A percentile compares a stretch with the other conserved stretches of the same genome.
Evolutionary conservation across 2,329 filamentous ascomycete genomes (phyloP).

Genomic region (Aureobasidium melanogenum): DNA sequence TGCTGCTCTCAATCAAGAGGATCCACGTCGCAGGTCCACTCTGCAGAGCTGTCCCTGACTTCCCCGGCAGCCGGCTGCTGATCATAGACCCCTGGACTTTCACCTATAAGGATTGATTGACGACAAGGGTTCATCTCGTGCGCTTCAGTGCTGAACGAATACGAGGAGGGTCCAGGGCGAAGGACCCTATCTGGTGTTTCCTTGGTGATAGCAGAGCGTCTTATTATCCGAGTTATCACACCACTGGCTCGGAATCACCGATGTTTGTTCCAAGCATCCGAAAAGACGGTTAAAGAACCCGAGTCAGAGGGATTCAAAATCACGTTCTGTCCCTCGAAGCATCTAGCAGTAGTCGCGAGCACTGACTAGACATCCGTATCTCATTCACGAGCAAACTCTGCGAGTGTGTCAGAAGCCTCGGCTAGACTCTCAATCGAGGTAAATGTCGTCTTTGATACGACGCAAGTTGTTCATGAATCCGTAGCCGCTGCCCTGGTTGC

Average conservation of each 20-base stretch:
- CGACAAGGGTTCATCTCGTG: not conserved
- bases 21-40: too few species aligned
- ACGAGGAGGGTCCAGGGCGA: not conserved
- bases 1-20: not conserved
- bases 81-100: not conserved
- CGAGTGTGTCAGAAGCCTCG: too few species aligned
- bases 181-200: not conserved
- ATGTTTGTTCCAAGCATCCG: not conserved
- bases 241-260: not conserved
- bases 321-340: not conserved
- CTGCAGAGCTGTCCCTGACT: not conserved
- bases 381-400: too few species aligned
- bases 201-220: not conserved
- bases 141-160: not conserved
- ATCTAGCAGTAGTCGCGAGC: too few species aligned
- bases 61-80: not conserved
- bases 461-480: conserved; percentile 46
- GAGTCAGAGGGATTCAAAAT: not conserved
- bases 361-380: too few species aligned
- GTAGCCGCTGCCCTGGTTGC: conserved; percentile 34
- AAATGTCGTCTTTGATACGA: conserved; percentile 45
- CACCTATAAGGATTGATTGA: not conserved
- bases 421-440: conserved; percentile 40
- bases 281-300: not conserved
- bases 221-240: not conserved